Evolutionary conservation across 176 grass and related monocot species (phyloP).

Genomic region (Avena sativa): DNA sequence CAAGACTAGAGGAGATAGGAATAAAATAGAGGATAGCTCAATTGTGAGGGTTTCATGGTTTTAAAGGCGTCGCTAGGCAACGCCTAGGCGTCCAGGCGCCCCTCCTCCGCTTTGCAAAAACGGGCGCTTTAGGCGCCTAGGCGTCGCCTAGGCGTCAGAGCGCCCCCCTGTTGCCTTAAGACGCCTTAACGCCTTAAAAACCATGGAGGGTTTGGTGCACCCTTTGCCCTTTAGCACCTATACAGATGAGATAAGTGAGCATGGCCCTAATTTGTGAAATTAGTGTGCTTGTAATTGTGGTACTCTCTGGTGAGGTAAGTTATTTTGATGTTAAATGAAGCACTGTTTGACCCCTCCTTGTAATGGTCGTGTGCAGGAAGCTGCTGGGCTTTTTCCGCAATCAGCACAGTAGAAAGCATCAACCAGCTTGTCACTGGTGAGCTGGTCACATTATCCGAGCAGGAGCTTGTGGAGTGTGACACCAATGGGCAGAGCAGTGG

Average conservation of each 20-base stretch:
- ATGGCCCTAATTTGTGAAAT: not conserved
- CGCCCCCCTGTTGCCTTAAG: no score
- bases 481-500: slow-evolving; percentile 61
- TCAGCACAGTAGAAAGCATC: slow-evolving; percentile 78
- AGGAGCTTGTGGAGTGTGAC: slow-evolving; percentile 87
- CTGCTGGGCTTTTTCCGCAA: slow-evolving; percentile 94
- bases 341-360: not conserved
- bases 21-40: no score
- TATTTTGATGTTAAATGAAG: slow-evolving; percentile 11
- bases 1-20: no score
- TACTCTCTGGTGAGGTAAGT: not conserved
- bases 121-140: no score
- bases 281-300: not conserved
- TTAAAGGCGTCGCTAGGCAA: no score
- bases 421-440: slow-evolving; percentile 92
- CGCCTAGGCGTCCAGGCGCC: no score
- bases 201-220: no score
- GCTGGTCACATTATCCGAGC: slow-evolving; percentile 74
- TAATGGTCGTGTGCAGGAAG: slow-evolving; percentile 65
- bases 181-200: no score
- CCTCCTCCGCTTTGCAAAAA: no score
- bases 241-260: not conserved
- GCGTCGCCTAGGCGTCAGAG: no score
- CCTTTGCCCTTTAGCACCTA: not conserved
- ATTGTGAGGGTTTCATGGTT: no score